These are phyloP conservation scores for Canavalia ensiformis DNA, from an alignment of 306 rosid genomes.

Conservation along the genomic window DNA sequence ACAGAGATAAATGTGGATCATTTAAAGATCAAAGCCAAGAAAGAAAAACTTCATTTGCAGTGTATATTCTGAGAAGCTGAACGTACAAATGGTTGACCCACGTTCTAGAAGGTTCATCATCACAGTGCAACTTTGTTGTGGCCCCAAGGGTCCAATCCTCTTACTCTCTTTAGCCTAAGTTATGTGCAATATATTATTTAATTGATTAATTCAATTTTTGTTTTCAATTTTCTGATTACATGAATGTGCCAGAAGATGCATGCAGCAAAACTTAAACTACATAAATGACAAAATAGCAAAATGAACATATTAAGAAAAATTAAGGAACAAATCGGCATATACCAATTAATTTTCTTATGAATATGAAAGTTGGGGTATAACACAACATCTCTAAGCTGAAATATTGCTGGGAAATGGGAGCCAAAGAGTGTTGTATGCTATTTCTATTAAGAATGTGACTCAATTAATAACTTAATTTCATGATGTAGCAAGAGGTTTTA, in stretches of 20 bases:
- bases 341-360: slow-evolving; percentile 50
- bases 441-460: slow-evolving; percentile 36
- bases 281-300: slow-evolving; percentile 12
- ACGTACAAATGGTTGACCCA: background rate
- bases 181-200: background rate
- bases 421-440: slow-evolving; percentile 14
- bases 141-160: slow-evolving; percentile 6
- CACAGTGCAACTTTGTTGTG: background rate
- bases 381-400: slow-evolving; percentile 33
- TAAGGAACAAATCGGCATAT: slow-evolving; percentile 52
- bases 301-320: slow-evolving; percentile 2
- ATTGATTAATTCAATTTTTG: background rate
- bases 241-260: slow-evolving; percentile 12
- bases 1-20: background rate
- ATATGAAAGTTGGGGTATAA: slow-evolving; percentile 49
- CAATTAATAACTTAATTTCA: slow-evolving; percentile 16
- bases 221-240: background rate
- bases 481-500: slow-evolving; percentile 22
- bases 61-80: slow-evolving; percentile 6
- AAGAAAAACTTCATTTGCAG: background rate
- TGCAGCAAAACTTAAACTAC: slow-evolving; percentile 18
- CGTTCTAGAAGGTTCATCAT: background rate
- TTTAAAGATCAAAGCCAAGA: background rate
- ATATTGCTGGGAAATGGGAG: slow-evolving; percentile 21
- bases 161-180: background rate